Base-by-base conservation (phyloP, 108 stramenopile species). In the Nitzschia sp. region DNA sequence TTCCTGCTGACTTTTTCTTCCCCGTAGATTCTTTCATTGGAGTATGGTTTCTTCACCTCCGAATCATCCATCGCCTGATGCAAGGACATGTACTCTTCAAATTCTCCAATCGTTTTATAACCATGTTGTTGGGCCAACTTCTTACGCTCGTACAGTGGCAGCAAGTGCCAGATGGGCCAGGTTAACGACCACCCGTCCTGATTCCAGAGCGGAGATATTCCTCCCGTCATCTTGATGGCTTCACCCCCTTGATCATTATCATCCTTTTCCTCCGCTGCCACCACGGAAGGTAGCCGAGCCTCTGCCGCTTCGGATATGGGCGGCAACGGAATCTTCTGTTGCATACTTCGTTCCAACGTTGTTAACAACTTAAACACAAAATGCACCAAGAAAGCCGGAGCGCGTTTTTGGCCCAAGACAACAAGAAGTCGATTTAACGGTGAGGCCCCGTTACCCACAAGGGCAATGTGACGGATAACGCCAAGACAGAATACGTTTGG, bases 161-260 rank as follows among this genome's bases (percentile, higher is more conserved):
- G 82, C 83, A 89, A 75, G 62, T 90, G 89, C 92, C 92, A 93
- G 48, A 93, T 90, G 9, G 86, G 86, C 87, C 88, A 93, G 2
- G 92, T 88, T 17, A 93, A 51, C 54, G 84, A 78, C 86, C 86
- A 92, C 0, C 76, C 69, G 29, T 87, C 83, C 48, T 71, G 51
- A 46, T 23, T 68, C 81, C 81, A 82, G n/a, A 82, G 26, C 2
- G 63, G 54, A 4, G 57, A 46, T 1, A 54, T 15, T 8, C 21
- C 62, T 9, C n/a, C 54, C 54, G 26, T 42, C 6, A 6, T 13
- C 13, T 42, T 42, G 6, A 6, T 13, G 6, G 38, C 6, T 42
- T 48, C 48, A 30, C 46, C 30, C 15, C 17, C 25, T 19, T 64
- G 17, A 5, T 60, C 59, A 54, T 54, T 54, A 27, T 25, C 53